Base-by-base conservation (phyloP, 805 yeast genomes). In the Pichia paraexigua region DNA sequence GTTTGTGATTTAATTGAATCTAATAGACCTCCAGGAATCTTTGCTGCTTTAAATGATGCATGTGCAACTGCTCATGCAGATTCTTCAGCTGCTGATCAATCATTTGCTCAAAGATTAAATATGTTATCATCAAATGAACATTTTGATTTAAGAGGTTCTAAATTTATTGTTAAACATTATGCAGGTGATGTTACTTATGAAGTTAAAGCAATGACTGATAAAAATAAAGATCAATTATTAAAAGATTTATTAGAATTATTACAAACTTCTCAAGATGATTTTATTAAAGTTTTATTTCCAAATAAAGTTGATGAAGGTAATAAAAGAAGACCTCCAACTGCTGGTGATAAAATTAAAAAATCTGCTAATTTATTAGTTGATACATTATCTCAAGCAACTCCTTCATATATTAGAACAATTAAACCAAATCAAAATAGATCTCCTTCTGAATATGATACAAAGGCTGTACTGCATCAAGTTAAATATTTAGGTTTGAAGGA, bases 51-150 rank as follows among this genome's bases (percentile, higher is more conserved):
- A 70, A 94, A 92, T 69, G 99, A 94, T 73, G 92, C 98, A 0
- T 85, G 90, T 62, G 97, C 97, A 39, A 94, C 98, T 27, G 99
- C 99, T 0, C 99, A 94, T 66, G 99, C 99, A 4, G 98, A 94
- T 64, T 85, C 97, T 1, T 77, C 73, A 48, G 99, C 98, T 20
- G 98, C 98, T 2, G 99, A 94, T 68, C 96, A 90, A 70, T 87
- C 95, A 1, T 94, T 94, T 69, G 86, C 94, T 18, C 96, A 89
- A 73, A 79, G 97, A 69, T 75, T 94, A 62, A 87, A 89, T 59
- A 76, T 87, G 81, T 87, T 94, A 53, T 74, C 90, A 8, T 69
- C 78, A 22, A 91, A 90, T 67, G 85, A 87, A 24, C 95, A 94
- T 67, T 90, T 94, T 64, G 97, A 91, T 61, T 78, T 87, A 60